phyloP scores from a whole-genome alignment of 306 rosid genomes.

The Echinosophora koreensis region DNA sequence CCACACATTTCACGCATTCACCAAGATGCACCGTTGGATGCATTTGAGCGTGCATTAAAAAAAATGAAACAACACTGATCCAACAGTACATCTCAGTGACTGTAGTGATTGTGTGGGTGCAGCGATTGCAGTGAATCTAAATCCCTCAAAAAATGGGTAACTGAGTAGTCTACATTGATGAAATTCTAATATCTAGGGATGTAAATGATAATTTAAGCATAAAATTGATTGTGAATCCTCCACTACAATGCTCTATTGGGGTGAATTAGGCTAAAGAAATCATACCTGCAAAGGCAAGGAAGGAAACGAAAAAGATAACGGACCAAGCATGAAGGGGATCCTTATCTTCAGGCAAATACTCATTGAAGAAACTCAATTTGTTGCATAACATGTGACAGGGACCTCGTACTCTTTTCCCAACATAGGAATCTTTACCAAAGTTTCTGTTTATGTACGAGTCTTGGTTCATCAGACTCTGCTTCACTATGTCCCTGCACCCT shows the following conservation, averaged over 20 bases:
- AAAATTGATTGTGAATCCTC: background rate
- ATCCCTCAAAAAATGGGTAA: no score
- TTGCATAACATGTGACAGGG: constrained; percentile 51
- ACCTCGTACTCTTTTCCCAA: constrained; percentile 55
- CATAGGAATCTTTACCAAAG: constrained; percentile 64
- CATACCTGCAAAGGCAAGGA: constrained; percentile 71
- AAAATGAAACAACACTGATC: no score
- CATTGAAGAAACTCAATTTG: constrained; percentile 66
- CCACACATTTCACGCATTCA: no score
- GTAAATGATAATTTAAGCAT: constrained; percentile 11
- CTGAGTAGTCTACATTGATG: no score
- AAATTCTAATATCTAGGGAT: background rate
- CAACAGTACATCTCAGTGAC: no score
- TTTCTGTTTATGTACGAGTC: constrained; percentile 64
- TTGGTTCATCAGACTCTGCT: constrained; percentile 73
- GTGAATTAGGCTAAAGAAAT: no score
- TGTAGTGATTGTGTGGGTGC: no score
- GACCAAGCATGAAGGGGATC: constrained; percentile 83
- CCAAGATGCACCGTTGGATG: no score
- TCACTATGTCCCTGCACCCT: constrained; percentile 88
- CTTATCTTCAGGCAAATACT: constrained; percentile 88
- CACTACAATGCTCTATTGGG: no score
- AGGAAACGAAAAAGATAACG: constrained; percentile 64
- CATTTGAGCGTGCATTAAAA: no score
- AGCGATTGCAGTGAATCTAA: no score